phyloP scores from a whole-genome alignment of 2,329 filamentous ascomycete species.

The Sporothrix pseudoabietina region DNA sequence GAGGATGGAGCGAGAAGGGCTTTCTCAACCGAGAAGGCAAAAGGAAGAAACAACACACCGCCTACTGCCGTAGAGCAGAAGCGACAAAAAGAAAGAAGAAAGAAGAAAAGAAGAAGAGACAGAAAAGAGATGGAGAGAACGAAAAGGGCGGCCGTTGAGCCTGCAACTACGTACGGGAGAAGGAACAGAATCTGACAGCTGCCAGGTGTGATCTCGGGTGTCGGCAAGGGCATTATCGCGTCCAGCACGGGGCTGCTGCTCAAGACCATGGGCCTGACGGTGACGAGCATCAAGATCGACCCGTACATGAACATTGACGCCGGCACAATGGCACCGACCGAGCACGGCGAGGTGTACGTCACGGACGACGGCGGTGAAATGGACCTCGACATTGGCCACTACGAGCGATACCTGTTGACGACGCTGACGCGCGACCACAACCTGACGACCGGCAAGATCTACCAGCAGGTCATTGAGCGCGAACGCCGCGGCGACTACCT shows the following conservation, averaged over 20 bases:
- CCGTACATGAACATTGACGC: slow-evolving; percentile 50
- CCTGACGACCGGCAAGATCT: slow-evolving; percentile 97
- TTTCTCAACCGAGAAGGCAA: neutral
- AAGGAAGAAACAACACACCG: neutral
- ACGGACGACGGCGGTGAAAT: slow-evolving; percentile 76
- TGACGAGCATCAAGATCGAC: slow-evolving; percentile 57
- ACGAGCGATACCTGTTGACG: slow-evolving; percentile 73
- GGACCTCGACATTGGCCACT: slow-evolving; percentile 61
- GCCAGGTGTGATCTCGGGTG: slow-evolving; percentile 36
- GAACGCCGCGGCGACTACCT: slow-evolving; percentile 73
- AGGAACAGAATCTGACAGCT: neutral
- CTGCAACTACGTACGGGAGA: no score
- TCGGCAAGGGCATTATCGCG: slow-evolving; percentile 38
- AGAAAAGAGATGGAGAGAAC: neutral
- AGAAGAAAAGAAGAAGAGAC: neutral
- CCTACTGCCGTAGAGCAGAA: neutral
- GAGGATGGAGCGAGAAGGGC: neutral
- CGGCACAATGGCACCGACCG: slow-evolving; percentile 44
- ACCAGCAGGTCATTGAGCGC: slow-evolving; percentile 79
- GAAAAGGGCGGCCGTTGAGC: neutral
- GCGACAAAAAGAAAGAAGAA: neutral
- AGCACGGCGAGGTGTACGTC: slow-evolving; percentile 87
- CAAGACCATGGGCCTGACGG: slow-evolving; percentile 78
- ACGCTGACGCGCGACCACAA: slow-evolving; percentile 86
- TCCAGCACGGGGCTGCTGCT: slow-evolving; percentile 62